Base-by-base conservation (phyloP, 306 rosid species). In the Astragalus glycyphyllos region DNA sequence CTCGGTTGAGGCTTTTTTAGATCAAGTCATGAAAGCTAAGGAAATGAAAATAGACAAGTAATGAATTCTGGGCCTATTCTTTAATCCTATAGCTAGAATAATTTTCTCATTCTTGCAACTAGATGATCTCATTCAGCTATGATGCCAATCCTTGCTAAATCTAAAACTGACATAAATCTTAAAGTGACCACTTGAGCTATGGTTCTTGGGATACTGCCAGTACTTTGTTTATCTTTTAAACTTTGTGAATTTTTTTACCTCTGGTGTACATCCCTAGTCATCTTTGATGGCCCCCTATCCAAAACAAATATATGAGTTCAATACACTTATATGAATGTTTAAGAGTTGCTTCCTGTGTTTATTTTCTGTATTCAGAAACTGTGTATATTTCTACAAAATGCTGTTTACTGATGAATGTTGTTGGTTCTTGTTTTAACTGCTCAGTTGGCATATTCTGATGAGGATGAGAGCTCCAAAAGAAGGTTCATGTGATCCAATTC, bases 41-140 rank as follows among this genome's bases (percentile, higher is more conserved):
- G 91, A 87, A 84, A 94, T 91, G 91, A 84, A 86, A 81, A 91
- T 91, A 60, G 99, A 94, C 91, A 94, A 86, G 98, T 94, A 61
- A 65, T 44, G 61, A 44, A 45, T 58, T 54, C 51, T 80, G 15
- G 41, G 58, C 49, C 41, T 32, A n/a, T 15, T 56, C 67, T 46
- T 51, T 48, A 45, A 16, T 68, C 5, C 37, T 61, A 17, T 56
- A 40, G 17, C 40, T 53, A 41, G 40, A 17, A 65, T 46, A 58
- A 11, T 46, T 49, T 71, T 81, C 57, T 47, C 38, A 11, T 48
- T 37, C 23, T 11, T 12, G 11, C 32, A 57, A 65, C 70, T 38
- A 41, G 62, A 67, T 79, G 66, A 55, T 35, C 11, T 38, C n/a
- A 60, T 55, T 65, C 34, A n/a, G 12, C 56, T 51, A 51, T 68